Percentiles rank a stretch among this genome's conserved stretches.
phyloP scores from a whole-genome alignment of 768 basidiomycete genomes.

The Suillus subalutaceus region DNA sequence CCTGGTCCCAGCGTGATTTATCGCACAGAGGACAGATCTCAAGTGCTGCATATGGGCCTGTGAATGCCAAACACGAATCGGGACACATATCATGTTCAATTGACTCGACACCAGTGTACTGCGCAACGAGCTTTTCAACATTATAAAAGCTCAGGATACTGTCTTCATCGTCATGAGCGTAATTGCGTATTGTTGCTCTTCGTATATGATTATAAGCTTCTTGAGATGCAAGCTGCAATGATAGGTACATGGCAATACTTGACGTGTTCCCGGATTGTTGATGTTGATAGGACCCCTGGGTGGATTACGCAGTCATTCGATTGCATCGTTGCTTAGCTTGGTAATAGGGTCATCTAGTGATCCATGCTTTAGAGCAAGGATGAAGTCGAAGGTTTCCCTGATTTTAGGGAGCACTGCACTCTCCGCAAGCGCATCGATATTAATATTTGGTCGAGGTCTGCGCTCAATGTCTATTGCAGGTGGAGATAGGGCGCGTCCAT shows the following conservation, averaged over 20 bases:
- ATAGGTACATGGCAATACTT: background rate
- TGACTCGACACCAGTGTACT: background rate
- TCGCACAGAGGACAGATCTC: background rate
- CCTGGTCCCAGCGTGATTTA: too few species aligned
- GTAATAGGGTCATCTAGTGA: background rate
- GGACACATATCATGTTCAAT: background rate
- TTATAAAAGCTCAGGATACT: background rate
- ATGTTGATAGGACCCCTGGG: background rate
- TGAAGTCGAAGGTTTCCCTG: background rate
- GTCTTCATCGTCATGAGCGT: background rate
- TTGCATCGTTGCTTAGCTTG: background rate
- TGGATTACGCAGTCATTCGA: conserved; percentile 2
- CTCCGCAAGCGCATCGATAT: conserved; percentile 1
- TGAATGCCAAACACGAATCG: background rate
- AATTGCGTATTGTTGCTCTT: background rate
- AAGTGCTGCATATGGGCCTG: background rate
- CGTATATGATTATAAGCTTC: background rate
- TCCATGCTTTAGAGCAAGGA: background rate
- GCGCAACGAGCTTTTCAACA: background rate
- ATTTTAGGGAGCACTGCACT: background rate
- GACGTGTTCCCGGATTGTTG: background rate
- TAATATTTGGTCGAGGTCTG: conserved; percentile 6
- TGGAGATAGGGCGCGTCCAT: background rate
- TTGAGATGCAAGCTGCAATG: background rate
- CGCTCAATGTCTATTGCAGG: background rate